phyloP scores from a whole-genome alignment of 2,329 filamentous ascomycete genomes.

The Gyromitra esculenta region DNA sequence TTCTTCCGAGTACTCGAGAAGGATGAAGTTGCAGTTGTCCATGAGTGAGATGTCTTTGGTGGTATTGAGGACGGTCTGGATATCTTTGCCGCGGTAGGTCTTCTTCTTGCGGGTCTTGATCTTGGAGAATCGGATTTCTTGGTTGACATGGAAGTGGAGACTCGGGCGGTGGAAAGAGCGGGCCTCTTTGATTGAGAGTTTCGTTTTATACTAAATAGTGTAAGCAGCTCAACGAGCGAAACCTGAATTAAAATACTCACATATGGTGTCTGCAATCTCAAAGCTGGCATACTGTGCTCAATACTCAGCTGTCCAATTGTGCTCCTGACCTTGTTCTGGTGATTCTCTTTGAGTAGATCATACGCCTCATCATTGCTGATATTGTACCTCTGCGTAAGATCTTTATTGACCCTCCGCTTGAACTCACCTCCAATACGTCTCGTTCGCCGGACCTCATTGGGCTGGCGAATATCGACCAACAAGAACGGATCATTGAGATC shows the following conservation, averaged over 20 bases:
- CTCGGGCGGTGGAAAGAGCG: conserved; percentile 85
- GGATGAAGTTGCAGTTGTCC: conserved; percentile 86
- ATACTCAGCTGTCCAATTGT: conserved; percentile 91
- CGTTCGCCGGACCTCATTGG: conserved; percentile 67
- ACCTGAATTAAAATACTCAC: conserved; percentile 52
- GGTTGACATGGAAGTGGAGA: conserved; percentile 75
- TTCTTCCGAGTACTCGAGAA: conserved; percentile 96
- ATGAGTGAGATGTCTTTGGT: conserved; percentile 85
- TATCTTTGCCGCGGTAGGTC: conserved; percentile 79
- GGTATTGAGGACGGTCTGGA: conserved; percentile 79
- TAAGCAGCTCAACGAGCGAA: conserved; percentile 42
- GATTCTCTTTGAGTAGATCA: conserved; percentile 93
- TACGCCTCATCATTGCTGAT: conserved; percentile 97
- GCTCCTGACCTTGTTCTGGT: conserved; percentile 93
- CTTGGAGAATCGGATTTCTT: conserved; percentile 76
- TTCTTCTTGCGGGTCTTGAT: conserved; percentile 81
- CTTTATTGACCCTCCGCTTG: conserved; percentile 75
- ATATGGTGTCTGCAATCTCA: conserved; percentile 93
- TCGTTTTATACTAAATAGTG: conserved; percentile 75
- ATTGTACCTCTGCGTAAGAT: conserved; percentile 85
- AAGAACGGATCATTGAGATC: conserved; percentile 90
- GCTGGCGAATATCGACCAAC: conserved; percentile 79
- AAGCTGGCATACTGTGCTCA: conserved; percentile 90
- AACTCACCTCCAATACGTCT: conserved; percentile 69
- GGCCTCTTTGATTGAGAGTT: conserved; percentile 75